phyloP scores from a whole-genome alignment of 768 basidiomycete species.

The Harrya chromipes region DNA sequence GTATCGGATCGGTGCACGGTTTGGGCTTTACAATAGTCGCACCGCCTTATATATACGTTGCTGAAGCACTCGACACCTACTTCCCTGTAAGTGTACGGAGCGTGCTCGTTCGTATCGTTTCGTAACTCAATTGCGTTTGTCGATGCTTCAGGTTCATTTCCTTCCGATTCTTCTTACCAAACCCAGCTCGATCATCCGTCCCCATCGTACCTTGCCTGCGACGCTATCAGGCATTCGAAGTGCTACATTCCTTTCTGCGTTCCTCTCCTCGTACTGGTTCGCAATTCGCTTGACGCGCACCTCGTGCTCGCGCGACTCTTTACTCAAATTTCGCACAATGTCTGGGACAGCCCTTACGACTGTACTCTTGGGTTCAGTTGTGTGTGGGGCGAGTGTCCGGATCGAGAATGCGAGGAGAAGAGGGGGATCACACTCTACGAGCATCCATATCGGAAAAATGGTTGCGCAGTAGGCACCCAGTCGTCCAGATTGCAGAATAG shows the following conservation, averaged over 20 bases:
- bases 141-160: conserved; percentile 57
- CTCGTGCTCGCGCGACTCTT: conserved; percentile 60
- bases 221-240: conserved; percentile 57
- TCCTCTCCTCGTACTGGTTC: conserved; percentile 69
- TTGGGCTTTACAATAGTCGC: conserved; percentile 56
- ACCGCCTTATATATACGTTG: conserved; percentile 48
- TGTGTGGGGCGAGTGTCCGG: conserved; percentile 76
- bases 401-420: conserved; percentile 68
- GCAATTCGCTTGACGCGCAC: conserved; percentile 69
- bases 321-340: conserved; percentile 67
- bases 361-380: conserved; percentile 64
- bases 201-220: conserved; percentile 38
- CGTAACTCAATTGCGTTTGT: neutral
- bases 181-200: conserved; percentile 49
- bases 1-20: conserved; percentile 46
- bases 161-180: conserved; percentile 61
- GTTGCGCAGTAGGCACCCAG: conserved; percentile 42
- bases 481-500: conserved; percentile 52
- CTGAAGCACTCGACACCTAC: conserved; percentile 63
- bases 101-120: neutral
- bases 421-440: conserved; percentile 69
- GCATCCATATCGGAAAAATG: conserved; percentile 58
- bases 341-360: conserved; percentile 77
- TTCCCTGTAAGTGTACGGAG: conserved; percentile 54
- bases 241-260: conserved; percentile 68